Conservation (phyloP, 2,329 filamentous ascomycete species). For the Talaromyces sp. region DNA sequence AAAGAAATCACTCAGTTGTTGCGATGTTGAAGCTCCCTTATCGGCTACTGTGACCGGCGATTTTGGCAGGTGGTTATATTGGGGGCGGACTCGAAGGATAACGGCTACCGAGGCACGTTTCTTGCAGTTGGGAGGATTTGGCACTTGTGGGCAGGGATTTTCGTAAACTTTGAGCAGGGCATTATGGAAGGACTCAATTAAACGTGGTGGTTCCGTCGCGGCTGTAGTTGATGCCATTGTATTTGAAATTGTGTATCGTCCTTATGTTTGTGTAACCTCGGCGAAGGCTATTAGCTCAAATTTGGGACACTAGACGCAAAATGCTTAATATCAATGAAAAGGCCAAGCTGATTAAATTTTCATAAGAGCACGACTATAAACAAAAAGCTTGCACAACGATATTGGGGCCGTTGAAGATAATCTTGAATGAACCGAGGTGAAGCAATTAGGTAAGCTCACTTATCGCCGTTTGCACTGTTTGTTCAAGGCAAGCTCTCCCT, state of each 20-base stretch:
- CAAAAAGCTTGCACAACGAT: background rate
- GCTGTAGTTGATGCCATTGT: background rate
- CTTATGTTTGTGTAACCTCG: background rate
- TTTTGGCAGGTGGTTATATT: conserved; percentile 53
- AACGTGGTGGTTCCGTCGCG: conserved; percentile 5
- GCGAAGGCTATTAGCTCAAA: background rate
- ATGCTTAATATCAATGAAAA: no score
- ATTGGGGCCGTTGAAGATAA: background rate
- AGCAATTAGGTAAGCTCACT: background rate
- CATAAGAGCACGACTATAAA: no score
- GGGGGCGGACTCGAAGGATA: conserved; percentile 61
- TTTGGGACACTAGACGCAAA: background rate
- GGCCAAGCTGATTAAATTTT: no score
- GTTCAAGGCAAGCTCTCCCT: background rate
- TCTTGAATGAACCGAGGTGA: background rate
- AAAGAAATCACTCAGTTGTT: conserved; percentile 58
- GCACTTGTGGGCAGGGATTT: conserved; percentile 42
- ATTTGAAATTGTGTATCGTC: background rate
- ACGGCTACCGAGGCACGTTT: conserved; percentile 65
- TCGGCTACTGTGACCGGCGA: conserved; percentile 23
- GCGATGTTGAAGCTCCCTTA: conserved; percentile 28
- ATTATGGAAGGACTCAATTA: conserved; percentile 31
- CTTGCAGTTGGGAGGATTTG: conserved; percentile 48
- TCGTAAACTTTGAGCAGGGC: conserved; percentile 34
- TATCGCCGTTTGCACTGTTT: conserved; percentile 14